Percentiles rank a stretch among this genome's conserved stretches.
These are phyloP conservation scores for Lepiota brunneoincarnata DNA, from an alignment of 768 basidiomycete genomes.

Conservation along the genomic window DNA sequence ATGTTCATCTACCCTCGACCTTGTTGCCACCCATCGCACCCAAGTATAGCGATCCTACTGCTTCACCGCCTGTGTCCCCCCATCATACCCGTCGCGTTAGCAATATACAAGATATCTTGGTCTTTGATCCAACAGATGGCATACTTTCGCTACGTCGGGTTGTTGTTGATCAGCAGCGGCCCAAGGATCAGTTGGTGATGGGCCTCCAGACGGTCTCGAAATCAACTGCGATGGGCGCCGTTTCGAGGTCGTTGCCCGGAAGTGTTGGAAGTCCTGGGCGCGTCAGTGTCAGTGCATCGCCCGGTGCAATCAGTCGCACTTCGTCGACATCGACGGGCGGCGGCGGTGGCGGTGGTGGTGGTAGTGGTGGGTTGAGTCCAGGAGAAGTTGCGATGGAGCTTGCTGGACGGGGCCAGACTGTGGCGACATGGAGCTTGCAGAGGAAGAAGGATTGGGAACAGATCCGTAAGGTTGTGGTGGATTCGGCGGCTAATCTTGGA, in stretches of 20 bases:
- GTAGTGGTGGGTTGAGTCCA: not conserved
- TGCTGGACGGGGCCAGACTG: conserved; percentile 31
- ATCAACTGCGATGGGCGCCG: conserved; percentile 32
- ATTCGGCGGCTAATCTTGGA: not conserved
- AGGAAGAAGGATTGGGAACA: conserved; percentile 51
- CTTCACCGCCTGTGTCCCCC: conserved; percentile 25
- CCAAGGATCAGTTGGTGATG: conserved; percentile 19
- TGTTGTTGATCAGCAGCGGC: conserved; percentile 34
- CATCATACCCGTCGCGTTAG: conserved; percentile 30
- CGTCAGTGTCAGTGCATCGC: not conserved
- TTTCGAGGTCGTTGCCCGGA: conserved; percentile 63
- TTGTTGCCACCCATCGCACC: conserved; percentile 26
- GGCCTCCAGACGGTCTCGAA: conserved; percentile 25
- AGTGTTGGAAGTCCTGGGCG: conserved; percentile 26
- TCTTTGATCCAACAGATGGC: conserved; percentile 63
- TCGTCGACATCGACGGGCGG: conserved; percentile 26
- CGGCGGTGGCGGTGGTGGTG: not conserved
- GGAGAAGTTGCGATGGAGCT: conserved; percentile 31
- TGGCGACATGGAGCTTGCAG: conserved; percentile 68
- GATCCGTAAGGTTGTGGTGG: conserved; percentile 35
- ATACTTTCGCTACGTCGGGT: conserved; percentile 56
- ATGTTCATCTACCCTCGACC: conserved; percentile 34
- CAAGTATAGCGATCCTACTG: conserved; percentile 11
- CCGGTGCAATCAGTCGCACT: conserved; percentile 34
- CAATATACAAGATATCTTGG: conserved; percentile 63